These are phyloP conservation scores for Vararia minispora DNA, from an alignment of 768 basidiomycete genomes.

Conservation along the genomic window DNA sequence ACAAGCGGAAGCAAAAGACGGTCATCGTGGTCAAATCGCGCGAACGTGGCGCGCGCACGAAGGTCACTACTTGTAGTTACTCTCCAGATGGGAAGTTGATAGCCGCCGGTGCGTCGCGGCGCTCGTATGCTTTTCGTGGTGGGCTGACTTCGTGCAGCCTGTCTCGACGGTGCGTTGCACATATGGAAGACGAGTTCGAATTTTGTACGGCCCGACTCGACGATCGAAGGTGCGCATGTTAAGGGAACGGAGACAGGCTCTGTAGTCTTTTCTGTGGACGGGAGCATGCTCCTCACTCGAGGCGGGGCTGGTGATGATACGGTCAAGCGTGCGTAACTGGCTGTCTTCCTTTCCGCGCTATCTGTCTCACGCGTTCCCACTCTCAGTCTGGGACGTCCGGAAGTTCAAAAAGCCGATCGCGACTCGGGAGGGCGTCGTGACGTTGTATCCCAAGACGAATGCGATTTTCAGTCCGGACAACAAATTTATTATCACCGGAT, in stretches of 20 bases:
- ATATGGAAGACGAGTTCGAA: conserved; percentile 91
- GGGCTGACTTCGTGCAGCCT: conserved; percentile 37
- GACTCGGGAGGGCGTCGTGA: conserved; percentile 49
- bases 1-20: conserved; percentile 87
- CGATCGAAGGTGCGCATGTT: conserved; percentile 76
- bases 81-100: conserved; percentile 85
- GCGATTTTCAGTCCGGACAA: conserved; percentile 94
- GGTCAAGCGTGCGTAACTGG: conserved; percentile 70
- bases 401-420: conserved; percentile 84
- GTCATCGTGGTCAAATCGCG: conserved; percentile 97
- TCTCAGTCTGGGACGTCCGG: conserved; percentile 86
- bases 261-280: conserved; percentile 82
- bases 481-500: conserved; percentile 77
- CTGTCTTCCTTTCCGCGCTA: background rate
- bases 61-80: conserved; percentile 80
- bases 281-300: conserved; percentile 72
- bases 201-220: conserved; percentile 83
- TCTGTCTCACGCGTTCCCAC: background rate
- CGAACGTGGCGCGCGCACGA: conserved; percentile 88
- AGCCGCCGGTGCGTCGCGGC: conserved; percentile 58
- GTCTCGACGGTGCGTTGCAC: conserved; percentile 85
- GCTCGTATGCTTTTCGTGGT: background rate
- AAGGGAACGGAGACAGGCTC: conserved; percentile 85
- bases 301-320: conserved; percentile 96
- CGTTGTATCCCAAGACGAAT: conserved; percentile 88